Conservation (phyloP, 805 yeast genomes). For the Lipomyces kockii region DNA sequence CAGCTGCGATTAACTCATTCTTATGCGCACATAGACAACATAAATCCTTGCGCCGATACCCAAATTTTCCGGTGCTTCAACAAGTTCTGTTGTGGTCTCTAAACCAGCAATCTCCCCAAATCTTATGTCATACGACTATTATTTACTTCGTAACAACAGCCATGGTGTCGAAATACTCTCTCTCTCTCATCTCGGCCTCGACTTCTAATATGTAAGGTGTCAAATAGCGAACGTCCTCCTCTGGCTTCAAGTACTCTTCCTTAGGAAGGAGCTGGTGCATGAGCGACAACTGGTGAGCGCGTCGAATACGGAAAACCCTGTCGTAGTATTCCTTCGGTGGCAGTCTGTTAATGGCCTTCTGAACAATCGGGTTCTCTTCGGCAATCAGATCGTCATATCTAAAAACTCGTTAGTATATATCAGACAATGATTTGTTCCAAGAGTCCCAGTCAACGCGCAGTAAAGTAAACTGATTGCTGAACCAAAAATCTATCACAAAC, state of each 20-base stretch:
- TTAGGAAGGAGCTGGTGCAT: conserved; percentile 85
- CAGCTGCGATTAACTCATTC: not conserved
- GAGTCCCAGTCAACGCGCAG: not conserved
- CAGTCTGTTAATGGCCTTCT: conserved; percentile 85
- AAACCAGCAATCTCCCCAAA: not conserved
- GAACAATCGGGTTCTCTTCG: conserved; percentile 86
- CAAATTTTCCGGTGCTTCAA: conserved; percentile 10
- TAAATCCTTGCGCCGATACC: conserved; percentile 16
- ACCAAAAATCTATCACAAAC: too few species aligned
- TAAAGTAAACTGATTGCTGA: too few species aligned
- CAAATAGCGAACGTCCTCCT: conserved; percentile 81
- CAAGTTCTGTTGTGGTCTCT: not conserved
- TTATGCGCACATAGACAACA: not conserved
- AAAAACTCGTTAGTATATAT: not conserved
- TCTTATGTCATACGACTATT: not conserved
- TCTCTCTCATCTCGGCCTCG: conserved; percentile 89
- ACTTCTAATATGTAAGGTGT: conserved; percentile 90
- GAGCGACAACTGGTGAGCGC: conserved; percentile 87
- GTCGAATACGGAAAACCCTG: conserved; percentile 87
- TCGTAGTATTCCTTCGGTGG: conserved; percentile 84
- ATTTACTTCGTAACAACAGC: conserved; percentile 42
- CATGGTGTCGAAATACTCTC: conserved; percentile 84
- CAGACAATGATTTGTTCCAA: not conserved
- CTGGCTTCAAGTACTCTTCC: conserved; percentile 74
- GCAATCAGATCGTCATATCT: conserved; percentile 82